phyloP scores from a whole-genome alignment of 2,329 filamentous ascomycete genomes.

The Aspergillus tamarii region DNA sequence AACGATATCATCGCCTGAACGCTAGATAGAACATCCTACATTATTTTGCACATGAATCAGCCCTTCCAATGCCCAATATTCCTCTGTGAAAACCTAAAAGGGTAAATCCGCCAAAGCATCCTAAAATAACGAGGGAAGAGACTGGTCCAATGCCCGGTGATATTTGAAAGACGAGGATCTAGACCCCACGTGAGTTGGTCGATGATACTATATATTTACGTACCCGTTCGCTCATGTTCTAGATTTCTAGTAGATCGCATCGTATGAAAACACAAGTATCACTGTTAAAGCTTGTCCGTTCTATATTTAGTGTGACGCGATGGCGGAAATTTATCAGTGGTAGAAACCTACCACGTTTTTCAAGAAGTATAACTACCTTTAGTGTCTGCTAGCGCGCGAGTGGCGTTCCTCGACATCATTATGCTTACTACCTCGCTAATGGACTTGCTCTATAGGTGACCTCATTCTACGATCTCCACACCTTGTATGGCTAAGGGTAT shows the following conservation, averaged over 20 bases:
- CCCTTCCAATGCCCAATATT: not conserved
- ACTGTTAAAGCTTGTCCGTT: not conserved
- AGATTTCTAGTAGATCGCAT: not conserved
- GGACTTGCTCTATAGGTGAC: no score
- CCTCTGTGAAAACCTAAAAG: not conserved
- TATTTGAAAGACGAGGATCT: not conserved
- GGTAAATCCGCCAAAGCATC: not conserved
- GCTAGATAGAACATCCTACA: not conserved
- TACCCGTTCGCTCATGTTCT: not conserved
- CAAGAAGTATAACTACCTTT: not conserved
- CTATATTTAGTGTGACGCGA: not conserved
- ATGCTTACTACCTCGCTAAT: no score
- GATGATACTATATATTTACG: not conserved
- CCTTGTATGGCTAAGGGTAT: no score
- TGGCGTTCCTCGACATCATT: no score
- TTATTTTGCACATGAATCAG: not conserved
- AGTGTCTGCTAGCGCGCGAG: no score
- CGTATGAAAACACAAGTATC: not conserved
- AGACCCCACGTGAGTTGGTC: not conserved
- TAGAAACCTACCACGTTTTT: not conserved
- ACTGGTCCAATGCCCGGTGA: not conserved
- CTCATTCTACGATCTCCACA: no score
- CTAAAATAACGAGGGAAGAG: not conserved
- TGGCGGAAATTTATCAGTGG: no score
- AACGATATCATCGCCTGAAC: not conserved